Base-by-base conservation (phyloP, 768 basidiomycete species). In the Dioszegia aurantiaca region DNA sequence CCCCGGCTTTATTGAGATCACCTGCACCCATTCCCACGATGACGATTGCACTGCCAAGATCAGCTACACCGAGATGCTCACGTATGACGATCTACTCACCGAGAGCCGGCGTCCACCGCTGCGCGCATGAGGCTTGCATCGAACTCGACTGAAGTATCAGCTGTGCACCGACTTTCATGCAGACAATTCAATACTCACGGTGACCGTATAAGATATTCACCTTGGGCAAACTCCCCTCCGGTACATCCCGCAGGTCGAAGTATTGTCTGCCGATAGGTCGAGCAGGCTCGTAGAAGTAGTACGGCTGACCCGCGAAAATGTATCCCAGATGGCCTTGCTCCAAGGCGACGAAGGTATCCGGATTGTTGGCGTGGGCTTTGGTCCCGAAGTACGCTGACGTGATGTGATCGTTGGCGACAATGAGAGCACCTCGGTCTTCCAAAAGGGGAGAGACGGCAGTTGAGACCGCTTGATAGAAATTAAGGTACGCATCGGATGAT, bases 181-280 rank as follows among this genome's bases (percentile, higher is more conserved):
- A 17, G 28, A n/a, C 27, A 11, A 46, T 23, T 11, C 10, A 28
- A 48, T 3, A 37, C 48, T 51, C 24, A 51, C 30, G 30, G 39
- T 58, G 55, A 21, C 64, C 58, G 51, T 55, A 64, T n/a, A 71
- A 48, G 30, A 71, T 55, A 27, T 65, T 64, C 27, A 71, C 69
- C 42, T 52, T 43, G 19, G 69, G 69, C 14, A 71, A 28, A 10
- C 43, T 33, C 10, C 48, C 48, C 11, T 36, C 36, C 17, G 36
- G 10, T 17, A 71, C 47, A 16, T 30, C 43, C 33, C 51, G 33
- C 39, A 66, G 27, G 51, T 71, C 66, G 30, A 68, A 71, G n/a
- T 93, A 53, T 26, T 60, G 56, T 58, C 74, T 76, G 62, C 66
- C 68, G 2, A 58, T 67, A 0, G 75, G 73, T 41, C 60, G 33